Conservation (phyloP, 345 rosid genomes). For the Viola odorata region DNA sequence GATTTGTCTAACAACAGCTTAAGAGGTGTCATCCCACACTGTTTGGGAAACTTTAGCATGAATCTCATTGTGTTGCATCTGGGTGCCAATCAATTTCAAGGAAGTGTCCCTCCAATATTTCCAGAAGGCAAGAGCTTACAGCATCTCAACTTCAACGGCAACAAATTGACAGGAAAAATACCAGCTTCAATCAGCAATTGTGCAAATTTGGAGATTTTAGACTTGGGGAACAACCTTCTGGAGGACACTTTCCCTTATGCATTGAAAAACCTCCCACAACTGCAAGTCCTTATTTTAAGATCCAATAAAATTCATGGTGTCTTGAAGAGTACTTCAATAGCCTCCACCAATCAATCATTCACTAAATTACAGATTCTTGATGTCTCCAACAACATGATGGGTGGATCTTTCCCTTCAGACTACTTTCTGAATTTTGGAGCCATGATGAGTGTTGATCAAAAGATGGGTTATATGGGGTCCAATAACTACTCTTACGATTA, state of each 20-base stretch:
- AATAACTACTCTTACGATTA: neutral
- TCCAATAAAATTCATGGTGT: conserved; percentile 1
- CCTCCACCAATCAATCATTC: neutral
- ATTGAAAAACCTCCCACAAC: neutral
- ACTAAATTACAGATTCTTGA: neutral
- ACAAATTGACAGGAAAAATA: conserved; percentile 16
- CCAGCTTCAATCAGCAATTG: conserved; percentile 21
- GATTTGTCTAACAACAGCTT: neutral
- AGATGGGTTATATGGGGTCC: neutral
- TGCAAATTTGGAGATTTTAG: conserved; percentile 15
- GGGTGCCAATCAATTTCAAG: conserved; percentile 10
- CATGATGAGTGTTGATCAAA: neutral
- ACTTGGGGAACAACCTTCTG: neutral
- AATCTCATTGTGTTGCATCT: neutral
- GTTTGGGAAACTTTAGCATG: neutral
- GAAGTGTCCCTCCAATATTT: conserved; percentile 11
- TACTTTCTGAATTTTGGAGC: neutral
- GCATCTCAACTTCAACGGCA: conserved; percentile 17
- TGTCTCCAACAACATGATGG: conserved; percentile 1
- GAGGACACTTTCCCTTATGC: conserved; percentile 2
- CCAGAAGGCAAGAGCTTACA: neutral
- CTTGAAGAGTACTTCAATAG: neutral
- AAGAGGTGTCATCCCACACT: neutral
- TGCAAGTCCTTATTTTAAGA: neutral
- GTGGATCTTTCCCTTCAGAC: neutral